These are phyloP conservation scores for Leccinum obscurum DNA, from an alignment of 768 basidiomycete genomes.

Conservation along the genomic window DNA sequence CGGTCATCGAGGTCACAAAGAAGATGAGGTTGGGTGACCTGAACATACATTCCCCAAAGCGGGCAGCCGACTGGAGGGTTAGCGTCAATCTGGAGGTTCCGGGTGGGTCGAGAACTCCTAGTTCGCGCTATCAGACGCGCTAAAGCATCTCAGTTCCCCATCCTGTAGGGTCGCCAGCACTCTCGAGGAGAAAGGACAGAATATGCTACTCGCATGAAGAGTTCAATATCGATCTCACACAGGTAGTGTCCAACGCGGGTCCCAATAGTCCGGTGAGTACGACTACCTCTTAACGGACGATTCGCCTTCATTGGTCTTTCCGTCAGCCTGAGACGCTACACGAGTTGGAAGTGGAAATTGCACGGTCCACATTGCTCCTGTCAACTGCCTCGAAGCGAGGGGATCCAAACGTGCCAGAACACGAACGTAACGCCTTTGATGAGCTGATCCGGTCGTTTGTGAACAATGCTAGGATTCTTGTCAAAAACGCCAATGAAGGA, in stretches of 20 bases:
- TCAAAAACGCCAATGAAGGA: slow-evolving; percentile 67
- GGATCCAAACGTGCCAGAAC: slow-evolving; percentile 57
- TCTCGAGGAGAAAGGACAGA: slow-evolving; percentile 81
- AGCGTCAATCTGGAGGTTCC: slow-evolving; percentile 92
- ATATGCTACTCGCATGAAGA: slow-evolving; percentile 94
- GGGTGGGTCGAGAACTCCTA: slow-evolving; percentile 46
- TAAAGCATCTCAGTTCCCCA: slow-evolving; percentile 51
- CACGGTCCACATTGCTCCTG: slow-evolving; percentile 69
- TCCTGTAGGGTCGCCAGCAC: slow-evolving; percentile 60
- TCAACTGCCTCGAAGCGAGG: slow-evolving; percentile 68
- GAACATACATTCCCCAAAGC: slow-evolving; percentile 83
- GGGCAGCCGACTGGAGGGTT: slow-evolving; percentile 86
- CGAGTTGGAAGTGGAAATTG: slow-evolving; percentile 90
- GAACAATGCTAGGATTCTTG: slow-evolving; percentile 88
- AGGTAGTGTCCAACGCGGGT: slow-evolving; percentile 65
- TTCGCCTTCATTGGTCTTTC: slow-evolving; percentile 4
- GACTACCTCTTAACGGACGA: neutral
- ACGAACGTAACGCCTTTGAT: slow-evolving; percentile 78
- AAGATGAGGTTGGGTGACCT: slow-evolving; percentile 87
- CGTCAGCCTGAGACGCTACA: slow-evolving; percentile 62
- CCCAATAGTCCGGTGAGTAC: slow-evolving; percentile 51
- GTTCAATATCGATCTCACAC: slow-evolving; percentile 90
- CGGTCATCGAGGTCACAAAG: slow-evolving; percentile 64
- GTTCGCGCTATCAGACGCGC: slow-evolving; percentile 1
- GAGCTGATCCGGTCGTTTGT: slow-evolving; percentile 91